Base-by-base conservation (phyloP, 2,329 filamentous ascomycete genomes). In the Penicillium sp. region DNA sequence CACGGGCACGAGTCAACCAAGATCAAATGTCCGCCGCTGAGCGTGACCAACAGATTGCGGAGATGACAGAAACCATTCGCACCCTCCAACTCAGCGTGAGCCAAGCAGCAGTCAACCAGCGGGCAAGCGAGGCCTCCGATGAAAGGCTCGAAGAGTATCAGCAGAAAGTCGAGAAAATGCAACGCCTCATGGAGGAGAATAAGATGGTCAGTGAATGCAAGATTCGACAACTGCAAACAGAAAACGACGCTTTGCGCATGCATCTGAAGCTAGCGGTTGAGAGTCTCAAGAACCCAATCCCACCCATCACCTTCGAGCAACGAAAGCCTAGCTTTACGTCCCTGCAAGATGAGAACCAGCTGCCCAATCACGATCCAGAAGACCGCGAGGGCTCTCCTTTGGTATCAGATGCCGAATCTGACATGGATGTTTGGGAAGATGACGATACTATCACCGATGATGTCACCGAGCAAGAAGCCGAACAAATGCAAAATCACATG, bases 61-160 rank as follows among this genome's bases (percentile, higher is more conserved):
- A 92, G 69, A 97, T 99, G 94, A 89, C 91, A 10, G 93, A 96
- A 70, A 94, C 95, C 65, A 99, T 99, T 65, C 90, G 92, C 21
- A 78, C 82, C 29, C 81, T 99, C 51, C 93, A 97, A 74, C 82
- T 96, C 61, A 91, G 81, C 51, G 83, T 88, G 62, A 86, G 82
- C 61, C 63, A 83, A 78, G 67, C 90, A 69, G 62, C 85, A 82
- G 66, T 85, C 83, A 91, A 94, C 75, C 88, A 90, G 72, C 70
- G 75, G 8, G 90, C 93, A 67, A 89, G 86, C 56, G 86, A 88
- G 67, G 82, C 88, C 38, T 87, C 91, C 63, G 90, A 92, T 62
- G 91, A 94, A 73, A 89, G 88, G 66, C 80, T 99, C 25, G 94
- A 97, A 68, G 92, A 96, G 74, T 99, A 97, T 76, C 94, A 99